A percentile compares a stretch with the other conserved stretches of the same genome.
phyloP scores from a whole-genome alignment of 805 yeast species.

The Hanseniaspora hatyaiensis region DNA sequence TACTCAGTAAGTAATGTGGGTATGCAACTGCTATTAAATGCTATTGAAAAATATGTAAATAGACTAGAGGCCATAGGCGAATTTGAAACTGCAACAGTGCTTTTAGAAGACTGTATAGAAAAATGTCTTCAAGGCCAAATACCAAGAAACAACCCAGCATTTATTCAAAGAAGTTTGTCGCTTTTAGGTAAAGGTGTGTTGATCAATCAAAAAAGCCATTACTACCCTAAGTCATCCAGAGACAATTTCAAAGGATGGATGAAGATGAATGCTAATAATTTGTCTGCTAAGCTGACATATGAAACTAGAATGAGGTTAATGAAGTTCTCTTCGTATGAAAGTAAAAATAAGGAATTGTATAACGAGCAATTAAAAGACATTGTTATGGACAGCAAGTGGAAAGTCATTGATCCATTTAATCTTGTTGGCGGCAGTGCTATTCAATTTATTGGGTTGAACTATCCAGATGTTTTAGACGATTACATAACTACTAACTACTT shows the following conservation, averaged over 20 bases:
- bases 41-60: background rate
- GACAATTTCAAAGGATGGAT: conserved; percentile 12
- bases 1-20: background rate
- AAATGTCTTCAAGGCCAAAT: background rate
- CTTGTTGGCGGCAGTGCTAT: conserved; percentile 7
- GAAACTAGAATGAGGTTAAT: background rate
- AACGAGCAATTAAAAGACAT: conserved; percentile 4
- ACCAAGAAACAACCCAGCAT: background rate
- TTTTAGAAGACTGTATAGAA: background rate
- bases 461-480: conserved; percentile 6
- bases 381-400: background rate
- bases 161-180: conserved; percentile 3
- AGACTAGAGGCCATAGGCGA: background rate
- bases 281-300: background rate
- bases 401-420: conserved; percentile 4
- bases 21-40: background rate
- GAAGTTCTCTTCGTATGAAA: background rate
- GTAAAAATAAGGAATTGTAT: background rate
- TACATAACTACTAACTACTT: background rate
- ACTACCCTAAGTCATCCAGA: conserved; percentile 1
- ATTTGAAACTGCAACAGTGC: background rate
- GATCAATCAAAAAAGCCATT: conserved; percentile 1
- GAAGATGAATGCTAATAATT: background rate
- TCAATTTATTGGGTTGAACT: conserved; percentile 1
- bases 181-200: conserved; percentile 7